phyloP scores from a whole-genome alignment of 2,329 filamentous ascomycete genomes.

The Coniochaeta prunicola region DNA sequence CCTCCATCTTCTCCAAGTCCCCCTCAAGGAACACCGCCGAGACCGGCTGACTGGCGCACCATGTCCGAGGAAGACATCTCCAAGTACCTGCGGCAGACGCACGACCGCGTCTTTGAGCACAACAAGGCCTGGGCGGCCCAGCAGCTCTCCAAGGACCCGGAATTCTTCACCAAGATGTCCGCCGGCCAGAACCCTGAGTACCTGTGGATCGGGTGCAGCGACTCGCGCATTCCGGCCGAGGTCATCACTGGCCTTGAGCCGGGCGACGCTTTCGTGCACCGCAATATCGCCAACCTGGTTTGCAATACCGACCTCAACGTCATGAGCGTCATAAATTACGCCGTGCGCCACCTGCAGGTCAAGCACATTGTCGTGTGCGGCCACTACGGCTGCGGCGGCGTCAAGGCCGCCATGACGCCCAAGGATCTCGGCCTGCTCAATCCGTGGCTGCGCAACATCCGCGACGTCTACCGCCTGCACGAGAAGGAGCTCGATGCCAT shows the following conservation, averaged over 20 bases:
- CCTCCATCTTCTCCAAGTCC: not conserved
- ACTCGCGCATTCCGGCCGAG: conserved; percentile 87
- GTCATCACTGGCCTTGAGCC: conserved; percentile 75
- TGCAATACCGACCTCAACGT: conserved; percentile 73
- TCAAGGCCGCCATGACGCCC: conserved; percentile 67
- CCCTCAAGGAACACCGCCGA: not conserved
- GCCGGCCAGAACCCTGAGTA: conserved; percentile 64
- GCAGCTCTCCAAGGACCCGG: conserved; percentile 50
- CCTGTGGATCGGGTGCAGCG: conserved; percentile 86
- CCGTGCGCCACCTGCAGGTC: conserved; percentile 71
- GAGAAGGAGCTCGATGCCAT: conserved; percentile 63
- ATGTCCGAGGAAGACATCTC: conserved; percentile 28
- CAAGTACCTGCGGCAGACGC: conserved; percentile 53
- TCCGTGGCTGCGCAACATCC: conserved; percentile 68
- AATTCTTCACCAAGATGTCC: conserved; percentile 57
- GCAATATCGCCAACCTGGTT: conserved; percentile 90
- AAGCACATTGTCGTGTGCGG: conserved; percentile 77
- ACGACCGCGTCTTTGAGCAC: conserved; percentile 62
- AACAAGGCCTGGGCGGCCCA: conserved; percentile 59
- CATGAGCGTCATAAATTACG: conserved; percentile 79
- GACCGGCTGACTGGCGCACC: not conserved
- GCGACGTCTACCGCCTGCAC: conserved; percentile 66
- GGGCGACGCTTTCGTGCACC: conserved; percentile 90
- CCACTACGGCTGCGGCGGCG: conserved; percentile 71
- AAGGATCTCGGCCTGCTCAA: conserved; percentile 65